Percentiles rank a stretch among this genome's conserved stretches.
Conservation (phyloP, 352 stramenopile genomes). For the Phytophthora fragariaefolia region DNA sequence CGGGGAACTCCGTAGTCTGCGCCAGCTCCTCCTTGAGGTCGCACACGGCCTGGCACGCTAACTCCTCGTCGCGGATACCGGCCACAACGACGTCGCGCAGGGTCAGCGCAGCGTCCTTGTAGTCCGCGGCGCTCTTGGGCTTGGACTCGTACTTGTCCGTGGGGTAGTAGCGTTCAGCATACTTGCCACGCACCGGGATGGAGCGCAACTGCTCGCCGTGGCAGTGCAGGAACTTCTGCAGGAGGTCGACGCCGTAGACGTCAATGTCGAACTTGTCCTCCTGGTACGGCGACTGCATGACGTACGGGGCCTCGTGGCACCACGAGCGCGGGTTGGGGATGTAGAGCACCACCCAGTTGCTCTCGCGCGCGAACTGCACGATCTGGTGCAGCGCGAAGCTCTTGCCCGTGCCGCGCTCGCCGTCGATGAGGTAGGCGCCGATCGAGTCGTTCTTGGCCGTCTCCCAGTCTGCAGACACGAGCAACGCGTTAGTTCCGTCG, state of each 20-base stretch:
- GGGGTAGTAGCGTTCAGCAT: slow-evolving; percentile 83
- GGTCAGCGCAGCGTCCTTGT: slow-evolving; percentile 66
- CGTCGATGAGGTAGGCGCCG: slow-evolving; percentile 78
- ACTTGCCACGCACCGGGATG: slow-evolving; percentile 71
- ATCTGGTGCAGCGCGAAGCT: slow-evolving; percentile 87
- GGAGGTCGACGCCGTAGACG: slow-evolving; percentile 75
- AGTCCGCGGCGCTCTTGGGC: slow-evolving; percentile 68
- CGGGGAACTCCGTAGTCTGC: slow-evolving; percentile 82
- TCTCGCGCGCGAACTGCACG: slow-evolving; percentile 87
- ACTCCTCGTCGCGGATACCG: slow-evolving; percentile 83
- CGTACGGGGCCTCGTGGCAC: slow-evolving; percentile 82
- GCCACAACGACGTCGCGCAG: slow-evolving; percentile 81
- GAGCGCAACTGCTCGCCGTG: slow-evolving; percentile 73
- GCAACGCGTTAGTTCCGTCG: slow-evolving; percentile 1
- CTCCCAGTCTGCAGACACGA: slow-evolving; percentile 60
- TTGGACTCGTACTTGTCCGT: slow-evolving; percentile 69
- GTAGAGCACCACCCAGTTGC: slow-evolving; percentile 88
- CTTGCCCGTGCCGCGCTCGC: slow-evolving; percentile 84
- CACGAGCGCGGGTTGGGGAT: slow-evolving; percentile 79
- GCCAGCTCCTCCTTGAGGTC: slow-evolving; percentile 82
- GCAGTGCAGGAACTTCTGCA: slow-evolving; percentile 83
- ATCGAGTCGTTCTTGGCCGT: slow-evolving; percentile 53
- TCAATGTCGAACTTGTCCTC: slow-evolving; percentile 90
- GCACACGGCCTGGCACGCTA: slow-evolving; percentile 80
- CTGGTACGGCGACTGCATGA: slow-evolving; percentile 83